These are phyloP conservation scores for Pythium folliculosum DNA, from an alignment of 352 stramenopile genomes.

Conservation along the genomic window DNA sequence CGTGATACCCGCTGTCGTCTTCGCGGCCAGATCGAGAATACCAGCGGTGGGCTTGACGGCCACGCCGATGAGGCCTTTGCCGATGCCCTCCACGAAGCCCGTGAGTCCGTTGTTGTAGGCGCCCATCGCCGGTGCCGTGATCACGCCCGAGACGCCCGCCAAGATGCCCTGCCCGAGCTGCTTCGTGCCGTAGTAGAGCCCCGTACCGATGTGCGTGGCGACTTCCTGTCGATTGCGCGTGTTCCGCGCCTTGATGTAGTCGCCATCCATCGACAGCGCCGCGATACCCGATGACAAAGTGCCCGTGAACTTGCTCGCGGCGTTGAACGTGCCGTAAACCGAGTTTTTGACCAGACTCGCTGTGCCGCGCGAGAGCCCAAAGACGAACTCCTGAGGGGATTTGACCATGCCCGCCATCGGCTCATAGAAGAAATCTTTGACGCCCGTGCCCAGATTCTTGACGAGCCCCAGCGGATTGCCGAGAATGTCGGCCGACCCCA, in stretches of 20 bases:
- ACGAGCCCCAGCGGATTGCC: slow-evolving; percentile 91
- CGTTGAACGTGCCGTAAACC: slow-evolving; percentile 92
- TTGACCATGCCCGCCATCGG: slow-evolving; percentile 85
- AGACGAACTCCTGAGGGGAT: slow-evolving; percentile 85
- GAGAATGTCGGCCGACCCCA: slow-evolving; percentile 79
- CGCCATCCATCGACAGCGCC: slow-evolving; percentile 86
- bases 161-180: slow-evolving; percentile 91
- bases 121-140: slow-evolving; percentile 89
- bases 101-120: slow-evolving; percentile 89
- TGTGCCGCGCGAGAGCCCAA: slow-evolving; percentile 87
- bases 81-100: slow-evolving; percentile 89
- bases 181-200: slow-evolving; percentile 86
- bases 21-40: slow-evolving; percentile 79
- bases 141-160: slow-evolving; percentile 88
- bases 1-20: slow-evolving; percentile 80
- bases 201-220: slow-evolving; percentile 82
- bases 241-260: slow-evolving; percentile 87
- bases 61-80: slow-evolving; percentile 85
- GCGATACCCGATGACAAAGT: slow-evolving; percentile 91
- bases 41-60: slow-evolving; percentile 88
- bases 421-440: slow-evolving; percentile 93
- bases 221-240: slow-evolving; percentile 79
- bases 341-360: slow-evolving; percentile 90
- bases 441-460: slow-evolving; percentile 82
- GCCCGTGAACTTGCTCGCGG: slow-evolving; percentile 92